phyloP scores from a whole-genome alignment of 148 eudicot genomes.

The Nepenthes gracilis region DNA sequence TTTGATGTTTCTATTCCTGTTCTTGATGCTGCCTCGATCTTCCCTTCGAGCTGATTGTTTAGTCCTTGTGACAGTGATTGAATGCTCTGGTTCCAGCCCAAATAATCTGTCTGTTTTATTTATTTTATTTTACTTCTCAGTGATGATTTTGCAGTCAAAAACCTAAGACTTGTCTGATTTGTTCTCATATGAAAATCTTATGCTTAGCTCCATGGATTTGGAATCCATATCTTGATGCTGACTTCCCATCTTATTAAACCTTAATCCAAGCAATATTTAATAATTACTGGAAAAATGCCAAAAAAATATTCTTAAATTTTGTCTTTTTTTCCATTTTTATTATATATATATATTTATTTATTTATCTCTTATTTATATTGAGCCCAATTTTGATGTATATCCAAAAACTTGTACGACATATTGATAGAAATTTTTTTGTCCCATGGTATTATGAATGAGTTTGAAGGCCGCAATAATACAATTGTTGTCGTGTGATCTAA shows the following conservation, averaged over 20 bases:
- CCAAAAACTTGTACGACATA: too few relatives aligned
- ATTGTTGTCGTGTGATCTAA: too few relatives aligned
- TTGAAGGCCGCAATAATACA: too few relatives aligned
- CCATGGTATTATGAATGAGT: too few relatives aligned
- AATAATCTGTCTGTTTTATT: slow-evolving; percentile 11
- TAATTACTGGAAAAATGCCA: too few relatives aligned
- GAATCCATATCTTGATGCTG: slow-evolving; percentile 27
- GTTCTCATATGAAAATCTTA: slow-evolving; percentile 35
- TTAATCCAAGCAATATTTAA: too few relatives aligned
- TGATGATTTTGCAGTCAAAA: slow-evolving; percentile 52
- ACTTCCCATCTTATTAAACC: background rate
- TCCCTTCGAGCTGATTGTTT: slow-evolving; percentile 4
- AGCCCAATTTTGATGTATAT: too few relatives aligned
- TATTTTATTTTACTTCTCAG: slow-evolving; percentile 28
- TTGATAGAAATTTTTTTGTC: too few relatives aligned
- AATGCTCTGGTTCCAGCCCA: slow-evolving; percentile 34
- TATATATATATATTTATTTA: too few relatives aligned
- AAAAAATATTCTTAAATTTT: too few relatives aligned
- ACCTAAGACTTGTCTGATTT: slow-evolving; percentile 35
- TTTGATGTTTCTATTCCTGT: slow-evolving; percentile 96
- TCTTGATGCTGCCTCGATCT: slow-evolving; percentile 51
- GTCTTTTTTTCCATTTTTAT: too few relatives aligned
- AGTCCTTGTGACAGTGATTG: slow-evolving; percentile 14
- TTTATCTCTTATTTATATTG: too few relatives aligned
- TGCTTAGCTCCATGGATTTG: slow-evolving; percentile 6